Base-by-base conservation (phyloP, 129 eudicot genomes). In the Flaveria robusta region DNA sequence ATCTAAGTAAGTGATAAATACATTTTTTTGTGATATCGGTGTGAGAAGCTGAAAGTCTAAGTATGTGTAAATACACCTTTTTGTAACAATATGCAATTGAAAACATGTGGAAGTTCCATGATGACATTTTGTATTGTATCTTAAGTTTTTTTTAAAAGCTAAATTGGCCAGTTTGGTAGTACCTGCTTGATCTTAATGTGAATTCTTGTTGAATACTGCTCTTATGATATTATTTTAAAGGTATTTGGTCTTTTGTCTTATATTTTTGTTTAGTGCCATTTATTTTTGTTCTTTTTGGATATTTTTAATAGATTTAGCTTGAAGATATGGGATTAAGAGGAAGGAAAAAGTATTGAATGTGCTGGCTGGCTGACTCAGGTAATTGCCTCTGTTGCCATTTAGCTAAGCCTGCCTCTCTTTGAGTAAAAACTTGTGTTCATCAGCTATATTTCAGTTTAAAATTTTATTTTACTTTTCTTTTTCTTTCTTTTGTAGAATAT, bases 291-390 rank as follows among this genome's bases (percentile, higher is more conserved):
- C 5, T 29, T 29, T 29, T 29, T 29, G 34, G 34, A 41, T 67
- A 37, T 78, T 60, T 70, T 14, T 60, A 9, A 65, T 60, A 78
- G 82, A 78, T 71, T 19, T 70, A 20, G 71, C 82, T 70, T 78
- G 77, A 78, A 70, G 70, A 78, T 19, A n/a, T 34, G 37, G 62
- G 23, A 46, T 69, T 11, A 52, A 16, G 74, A 68, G 45, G 62
- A 24, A 0, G 72, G 41, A 23, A 71, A 60, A 66, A 79, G 76
- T 68, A 58, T 52, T 77, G n/a, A 49, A 64, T 49, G 64, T 34
- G 13, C 46, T 67, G 27, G 74, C 72, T 65, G 68, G 74, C 50
- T 69, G 71, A 64, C 66, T 64, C 45, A 62, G 72, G 77, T 79
- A 79, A 60, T 46, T 70, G 27, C 23, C 7, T 31, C 41, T 54